phyloP scores from a whole-genome alignment of 345 rosid genomes.

The Moricandia moricandioides region DNA sequence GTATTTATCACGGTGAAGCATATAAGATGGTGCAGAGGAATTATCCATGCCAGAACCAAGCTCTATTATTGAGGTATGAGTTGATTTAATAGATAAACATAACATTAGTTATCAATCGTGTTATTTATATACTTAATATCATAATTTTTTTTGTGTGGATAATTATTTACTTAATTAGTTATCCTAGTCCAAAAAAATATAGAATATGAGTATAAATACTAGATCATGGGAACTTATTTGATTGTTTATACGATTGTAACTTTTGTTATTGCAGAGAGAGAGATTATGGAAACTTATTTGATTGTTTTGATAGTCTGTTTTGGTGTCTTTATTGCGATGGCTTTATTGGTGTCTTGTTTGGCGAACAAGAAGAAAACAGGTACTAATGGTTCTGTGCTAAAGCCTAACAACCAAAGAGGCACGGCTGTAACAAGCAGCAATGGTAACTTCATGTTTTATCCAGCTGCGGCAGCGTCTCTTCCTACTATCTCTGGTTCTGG shows the following conservation, averaged over 20 bases:
- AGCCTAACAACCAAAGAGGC: slow-evolving; percentile 16
- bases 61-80: slow-evolving; percentile 21
- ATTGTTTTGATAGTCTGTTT: not conserved
- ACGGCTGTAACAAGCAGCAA: not conserved
- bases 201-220: slow-evolving; percentile 14
- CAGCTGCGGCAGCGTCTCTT: slow-evolving; percentile 26
- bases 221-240: not conserved
- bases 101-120: not conserved
- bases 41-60: not conserved
- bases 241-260: slow-evolving; percentile 4
- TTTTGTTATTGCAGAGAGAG: slow-evolving; percentile 11
- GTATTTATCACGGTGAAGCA: too few relatives aligned
- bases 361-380: slow-evolving; percentile 2
- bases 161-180: not conserved
- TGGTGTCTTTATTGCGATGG: not conserved
- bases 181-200: not conserved
- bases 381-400: not conserved
- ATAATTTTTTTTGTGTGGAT: not conserved
- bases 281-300: not conserved
- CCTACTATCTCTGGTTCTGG: slow-evolving; percentile 14
- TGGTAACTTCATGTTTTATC: slow-evolving; percentile 14
- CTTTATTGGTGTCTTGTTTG: not conserved
- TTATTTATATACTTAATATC: not conserved
- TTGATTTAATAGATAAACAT: not conserved
- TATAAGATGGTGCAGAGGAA: not conserved